Base-by-base conservation (phyloP, 805 yeast genomes). In the Candida koratica region DNA sequence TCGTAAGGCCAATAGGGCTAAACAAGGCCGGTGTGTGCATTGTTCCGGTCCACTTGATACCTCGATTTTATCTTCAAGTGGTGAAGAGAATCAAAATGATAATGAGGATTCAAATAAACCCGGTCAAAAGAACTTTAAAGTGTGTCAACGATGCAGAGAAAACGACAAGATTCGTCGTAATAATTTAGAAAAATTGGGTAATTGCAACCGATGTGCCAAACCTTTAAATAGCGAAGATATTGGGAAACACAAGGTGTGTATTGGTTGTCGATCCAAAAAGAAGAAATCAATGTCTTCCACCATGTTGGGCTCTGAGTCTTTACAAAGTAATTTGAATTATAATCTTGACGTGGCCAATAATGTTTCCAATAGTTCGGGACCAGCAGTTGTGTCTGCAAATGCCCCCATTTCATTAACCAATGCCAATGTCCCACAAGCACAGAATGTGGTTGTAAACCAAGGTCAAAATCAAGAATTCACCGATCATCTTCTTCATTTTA, bases 1-100 rank as follows among this genome's bases (percentile, higher is more conserved):
- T 2, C 60, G 77, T 31, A 80, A 80, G 48, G 76, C 77, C 0
- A 69, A 65, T 36, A 60, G 86, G 26, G 81, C 76, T 5, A 75
- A 77, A 9, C 71, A 68, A 44, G 85, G 86, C 1, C 71, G 71
- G 47, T 80, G 86, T 58, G 82, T 80, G 11, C 85, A 80, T 49
- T 80, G 86, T 43, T 65, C 79, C 1, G 83, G 84, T 2, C 77
- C 79, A 6, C 52, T 67, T 5, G 68, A 64, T 37, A 61, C 70
- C 1, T 60, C 64, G 37, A 61, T 65, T 18, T 55, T 62, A 19
- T 51, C 59, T 11, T 57, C 52, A 17, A 61, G 57, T 19, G 51
- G 46, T 8, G 47, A 47, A 29, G 45, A 41, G 2, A 38, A 36
- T 34, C 17, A 18, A 15, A 28, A 31, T 2, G 25, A 36, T 14